A percentile compares a stretch with the other conserved stretches of the same genome.
phyloP scores from a whole-genome alignment of 495 filamentous ascomycete species.

The Neurospora africana region DNA sequence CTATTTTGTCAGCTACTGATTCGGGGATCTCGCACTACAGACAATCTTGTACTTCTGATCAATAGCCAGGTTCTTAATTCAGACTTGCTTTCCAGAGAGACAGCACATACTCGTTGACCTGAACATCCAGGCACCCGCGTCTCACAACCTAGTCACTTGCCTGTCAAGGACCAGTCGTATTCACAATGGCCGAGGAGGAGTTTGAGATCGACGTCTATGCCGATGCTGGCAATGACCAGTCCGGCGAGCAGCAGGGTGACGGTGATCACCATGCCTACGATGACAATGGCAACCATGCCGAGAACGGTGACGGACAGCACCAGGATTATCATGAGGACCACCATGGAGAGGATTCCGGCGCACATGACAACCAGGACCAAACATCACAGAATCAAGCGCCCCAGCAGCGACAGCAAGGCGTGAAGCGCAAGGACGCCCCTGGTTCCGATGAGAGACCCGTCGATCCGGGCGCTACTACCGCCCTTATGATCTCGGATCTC shows the following conservation, averaged over 20 bases:
- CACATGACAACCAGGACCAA: slow-evolving; percentile 27
- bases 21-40: slow-evolving; percentile 9
- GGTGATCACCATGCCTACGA: slow-evolving; percentile 89
- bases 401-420: slow-evolving; percentile 46
- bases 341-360: slow-evolving; percentile 36
- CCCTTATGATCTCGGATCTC: slow-evolving; percentile 75
- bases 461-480: slow-evolving; percentile 73
- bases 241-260: slow-evolving; percentile 20
- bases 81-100: slow-evolving; percentile 11
- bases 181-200: slow-evolving; percentile 60
- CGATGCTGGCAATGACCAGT: slow-evolving; percentile 49
- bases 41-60: slow-evolving; percentile 26
- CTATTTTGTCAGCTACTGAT: slow-evolving; percentile 15
- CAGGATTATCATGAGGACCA: slow-evolving; percentile 27
- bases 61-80: slow-evolving; percentile 20
- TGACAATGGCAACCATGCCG: slow-evolving; percentile 53
- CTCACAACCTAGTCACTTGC: not conserved
- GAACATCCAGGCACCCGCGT: not conserved
- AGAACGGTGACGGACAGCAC: slow-evolving; percentile 33
- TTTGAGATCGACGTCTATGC: slow-evolving; percentile 99
- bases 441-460: slow-evolving; percentile 62
- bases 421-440: slow-evolving; percentile 57
- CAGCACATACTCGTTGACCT: slow-evolving; percentile 6
- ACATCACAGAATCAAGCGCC: slow-evolving; percentile 6
- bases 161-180: not conserved